Evolutionary conservation across 2,329 filamentous ascomycete genomes (phyloP), one percentile per base, ranked within the genome.

Genomic region (Diaporthe ilicicola): DNA sequence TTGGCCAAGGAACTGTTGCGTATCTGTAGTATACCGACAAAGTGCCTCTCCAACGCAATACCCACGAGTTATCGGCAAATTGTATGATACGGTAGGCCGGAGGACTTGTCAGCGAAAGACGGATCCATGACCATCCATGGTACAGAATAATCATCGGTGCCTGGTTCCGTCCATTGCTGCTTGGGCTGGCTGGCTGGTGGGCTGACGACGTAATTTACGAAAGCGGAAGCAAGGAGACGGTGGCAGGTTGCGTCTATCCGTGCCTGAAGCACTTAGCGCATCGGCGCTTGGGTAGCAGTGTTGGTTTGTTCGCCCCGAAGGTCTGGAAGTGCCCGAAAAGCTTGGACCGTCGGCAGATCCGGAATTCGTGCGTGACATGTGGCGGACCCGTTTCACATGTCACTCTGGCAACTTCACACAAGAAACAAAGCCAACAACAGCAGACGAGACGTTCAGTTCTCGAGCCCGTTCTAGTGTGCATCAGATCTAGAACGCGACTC

Each of bases 331-430:
- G 34, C 24, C 66, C 66, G 66, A 59, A 64, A 64, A 59, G 66
- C 66, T 59, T 50, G 66, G 66, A 17, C 66, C 66, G 29, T 68
- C 66, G 53, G 66, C 66, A 59, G 66, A 68, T 59, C 66, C 66
- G 66, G 66, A 39, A 55, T n/a, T 59, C 27, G 48, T 62, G 62
- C 27, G 48, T 62, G 62, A 70, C 70, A 37, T 59, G 50, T 29
- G 53, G 46, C 48, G 37, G 67, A 44, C 54, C 27, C 59, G 67
- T 66, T 62, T 70, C 70, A 70, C 70, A 72, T 72, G 67, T 72
- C 67, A 72, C 70, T 72, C 24, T 34, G 59, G 32, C 34, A 50
- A 29, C 42, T 42, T 32, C 17, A 17, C 67, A 65, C 42, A 6
- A 59, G 64, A 22, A 42, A 65, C 22, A 48, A 64, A 37, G 51